A percentile compares a stretch with the other conserved stretches of the same genome.
Conservation (phyloP, 345 rosid genomes). For the Hibiscus trionum region DNA sequence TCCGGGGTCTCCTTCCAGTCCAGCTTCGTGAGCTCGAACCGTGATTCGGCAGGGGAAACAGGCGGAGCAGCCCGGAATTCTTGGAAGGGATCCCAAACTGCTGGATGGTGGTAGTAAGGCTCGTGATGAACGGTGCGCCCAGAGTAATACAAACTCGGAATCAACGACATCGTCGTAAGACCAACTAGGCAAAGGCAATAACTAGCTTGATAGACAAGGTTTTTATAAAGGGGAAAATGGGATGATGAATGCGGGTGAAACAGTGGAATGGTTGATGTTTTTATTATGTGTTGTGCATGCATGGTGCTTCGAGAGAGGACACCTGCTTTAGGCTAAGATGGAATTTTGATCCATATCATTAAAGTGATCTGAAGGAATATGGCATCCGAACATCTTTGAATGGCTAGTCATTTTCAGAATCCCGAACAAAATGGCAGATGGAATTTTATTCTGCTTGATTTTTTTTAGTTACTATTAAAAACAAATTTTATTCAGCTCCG, state of each 20-base stretch:
- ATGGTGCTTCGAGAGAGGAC: neutral
- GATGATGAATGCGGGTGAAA: neutral
- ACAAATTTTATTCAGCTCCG: too few relatives aligned
- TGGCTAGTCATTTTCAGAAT: neutral
- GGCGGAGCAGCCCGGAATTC: neutral
- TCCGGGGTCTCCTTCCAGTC: slow-evolving; percentile 34
- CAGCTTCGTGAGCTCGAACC: slow-evolving; percentile 1
- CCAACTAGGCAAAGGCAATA: neutral
- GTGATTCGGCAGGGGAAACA: neutral
- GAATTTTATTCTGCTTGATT: too few relatives aligned
- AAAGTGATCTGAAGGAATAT: neutral
- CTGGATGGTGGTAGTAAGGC: neutral
- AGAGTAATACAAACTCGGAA: neutral
- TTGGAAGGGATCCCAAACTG: slow-evolving; percentile 3
- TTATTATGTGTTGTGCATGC: neutral
- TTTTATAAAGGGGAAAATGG: slow-evolving; percentile 1
- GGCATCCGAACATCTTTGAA: neutral
- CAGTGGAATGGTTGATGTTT: neutral
- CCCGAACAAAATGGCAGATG: too few relatives aligned
- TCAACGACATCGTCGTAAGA: slow-evolving; percentile 9
- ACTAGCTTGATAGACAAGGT: neutral
- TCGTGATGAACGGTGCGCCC: neutral
- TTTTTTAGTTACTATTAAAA: too few relatives aligned
- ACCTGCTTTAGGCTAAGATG: neutral
- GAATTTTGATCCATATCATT: neutral